Evolutionary conservation across 2,329 filamentous ascomycete species (phyloP).

Genomic region (Aspergillus intermedius): DNA sequence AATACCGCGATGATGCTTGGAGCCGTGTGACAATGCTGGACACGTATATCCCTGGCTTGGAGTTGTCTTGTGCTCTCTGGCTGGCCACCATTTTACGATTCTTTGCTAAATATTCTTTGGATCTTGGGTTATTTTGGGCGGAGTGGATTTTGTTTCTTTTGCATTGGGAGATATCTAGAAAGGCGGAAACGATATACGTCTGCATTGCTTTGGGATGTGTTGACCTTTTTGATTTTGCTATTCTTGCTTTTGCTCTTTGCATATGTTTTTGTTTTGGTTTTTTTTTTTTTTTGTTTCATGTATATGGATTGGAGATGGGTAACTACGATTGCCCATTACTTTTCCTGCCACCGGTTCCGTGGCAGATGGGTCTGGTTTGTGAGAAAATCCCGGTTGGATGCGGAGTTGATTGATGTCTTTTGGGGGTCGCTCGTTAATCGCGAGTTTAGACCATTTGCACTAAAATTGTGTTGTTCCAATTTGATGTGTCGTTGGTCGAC

Average conservation of each 20-base stretch:
- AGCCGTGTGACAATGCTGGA: slow-evolving; percentile 31
- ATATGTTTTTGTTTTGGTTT: slow-evolving; percentile 15
- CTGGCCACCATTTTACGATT: slow-evolving; percentile 15
- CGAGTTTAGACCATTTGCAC: slow-evolving; percentile 26
- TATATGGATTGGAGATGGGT: slow-evolving; percentile 30
- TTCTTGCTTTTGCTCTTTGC: slow-evolving; percentile 16
- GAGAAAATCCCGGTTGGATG: slow-evolving; percentile 32
- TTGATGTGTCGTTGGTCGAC: slow-evolving; percentile 13
- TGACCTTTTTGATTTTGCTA: slow-evolving; percentile 16
- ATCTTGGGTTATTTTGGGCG: slow-evolving; percentile 19
- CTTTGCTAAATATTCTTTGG: slow-evolving; percentile 19
- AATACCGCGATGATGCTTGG: slow-evolving; percentile 35
- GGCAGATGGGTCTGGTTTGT: slow-evolving; percentile 23
- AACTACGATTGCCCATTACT: slow-evolving; percentile 23
- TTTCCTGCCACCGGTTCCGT: slow-evolving; percentile 21
- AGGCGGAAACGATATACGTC: slow-evolving; percentile 42
- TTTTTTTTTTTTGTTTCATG: slow-evolving; percentile 21
- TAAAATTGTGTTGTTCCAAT: slow-evolving; percentile 17
- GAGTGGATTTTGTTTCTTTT: slow-evolving; percentile 11
- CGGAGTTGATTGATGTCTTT: slow-evolving; percentile 25
- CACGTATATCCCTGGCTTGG: slow-evolving; percentile 29
- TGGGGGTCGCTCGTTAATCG: slow-evolving; percentile 23
- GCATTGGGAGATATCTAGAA: slow-evolving; percentile 33
- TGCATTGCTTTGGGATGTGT: slow-evolving; percentile 34
- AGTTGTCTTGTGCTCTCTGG: slow-evolving; percentile 30